Evolutionary conservation across 805 yeast genomes (phyloP).

Genomic region (Saccharomycopsis guyanensis): DNA sequence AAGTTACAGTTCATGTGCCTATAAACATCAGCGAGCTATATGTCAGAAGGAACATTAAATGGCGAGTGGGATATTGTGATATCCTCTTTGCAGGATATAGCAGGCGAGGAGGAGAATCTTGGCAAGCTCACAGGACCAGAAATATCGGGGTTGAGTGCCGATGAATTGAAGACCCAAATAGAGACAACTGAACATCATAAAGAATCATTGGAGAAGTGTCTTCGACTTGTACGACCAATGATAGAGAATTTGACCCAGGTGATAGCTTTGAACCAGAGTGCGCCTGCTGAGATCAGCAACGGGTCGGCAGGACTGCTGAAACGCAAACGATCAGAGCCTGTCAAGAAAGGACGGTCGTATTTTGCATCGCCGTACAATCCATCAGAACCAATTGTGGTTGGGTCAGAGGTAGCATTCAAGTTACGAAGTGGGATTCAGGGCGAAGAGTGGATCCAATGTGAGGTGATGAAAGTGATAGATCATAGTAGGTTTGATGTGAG

Average conservation of each 20-base stretch:
- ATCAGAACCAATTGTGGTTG: conserved; percentile 48
- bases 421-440: conserved; percentile 56
- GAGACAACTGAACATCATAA: conserved; percentile 43
- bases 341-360: conserved; percentile 37
- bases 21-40: neutral
- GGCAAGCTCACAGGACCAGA: conserved; percentile 30
- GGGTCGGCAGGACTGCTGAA: conserved; percentile 9
- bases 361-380: conserved; percentile 52
- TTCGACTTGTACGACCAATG: conserved; percentile 35
- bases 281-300: neutral
- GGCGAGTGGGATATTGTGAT: conserved; percentile 65
- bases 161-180: conserved; percentile 34
- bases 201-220: conserved; percentile 49
- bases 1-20: neutral
- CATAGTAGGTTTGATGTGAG: conserved; percentile 67
- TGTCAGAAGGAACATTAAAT: conserved; percentile 31
- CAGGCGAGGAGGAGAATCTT: conserved; percentile 47
- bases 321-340: conserved; percentile 26
- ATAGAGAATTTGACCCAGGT: conserved; percentile 40
- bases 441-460: conserved; percentile 94
- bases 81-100: conserved; percentile 59
- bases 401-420: conserved; percentile 85
- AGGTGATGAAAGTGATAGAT: conserved; percentile 63
- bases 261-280: conserved; percentile 26
- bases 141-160: conserved; percentile 29